Percentiles rank a stretch among this genome's conserved stretches.
phyloP scores from a whole-genome alignment of 2,329 filamentous ascomycete genomes.

The Penicillium freii region DNA sequence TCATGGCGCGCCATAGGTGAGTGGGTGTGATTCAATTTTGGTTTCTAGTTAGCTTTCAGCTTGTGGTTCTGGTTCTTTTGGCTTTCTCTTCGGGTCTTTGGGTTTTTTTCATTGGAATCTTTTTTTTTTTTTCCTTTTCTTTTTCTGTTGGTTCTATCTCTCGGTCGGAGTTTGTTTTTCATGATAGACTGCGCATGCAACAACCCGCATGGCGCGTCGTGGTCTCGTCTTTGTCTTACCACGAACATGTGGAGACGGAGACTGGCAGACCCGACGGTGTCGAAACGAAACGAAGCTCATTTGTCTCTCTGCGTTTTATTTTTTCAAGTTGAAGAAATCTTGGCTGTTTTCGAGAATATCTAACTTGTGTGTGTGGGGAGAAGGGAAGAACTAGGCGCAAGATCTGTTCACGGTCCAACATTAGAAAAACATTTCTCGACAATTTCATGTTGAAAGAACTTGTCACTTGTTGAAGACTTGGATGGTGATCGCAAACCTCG shows the following conservation, averaged over 20 bases:
- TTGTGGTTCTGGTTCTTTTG: slow-evolving; percentile 14
- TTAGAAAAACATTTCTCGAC: slow-evolving; percentile 16
- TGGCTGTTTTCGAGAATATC: not conserved
- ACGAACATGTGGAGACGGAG: not conserved
- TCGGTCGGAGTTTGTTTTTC: slow-evolving; percentile 13
- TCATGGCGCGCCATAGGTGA: slow-evolving; percentile 42
- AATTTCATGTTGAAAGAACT: slow-evolving; percentile 1
- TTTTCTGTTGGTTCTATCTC: not conserved
- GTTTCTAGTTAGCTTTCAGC: slow-evolving; percentile 1
- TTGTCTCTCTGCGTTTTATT: slow-evolving; percentile 6
- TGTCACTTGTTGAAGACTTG: not conserved
- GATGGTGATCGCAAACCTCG: slow-evolving; percentile 15
- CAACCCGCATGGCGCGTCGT: slow-evolving; percentile 9
- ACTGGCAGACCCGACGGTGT: slow-evolving; percentile 1
- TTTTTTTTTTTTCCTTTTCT: not conserved
- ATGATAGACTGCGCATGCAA: slow-evolving; percentile 22
- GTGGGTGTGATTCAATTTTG: not conserved
- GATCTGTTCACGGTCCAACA: not conserved
- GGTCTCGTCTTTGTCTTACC: slow-evolving; percentile 9
- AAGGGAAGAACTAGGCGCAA: not conserved
- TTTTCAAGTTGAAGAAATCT: not conserved
- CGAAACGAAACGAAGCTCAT: slow-evolving; percentile 13
- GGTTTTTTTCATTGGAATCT: slow-evolving; percentile 5
- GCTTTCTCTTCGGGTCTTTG: not conserved
- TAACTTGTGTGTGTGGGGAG: not conserved